Conservation (phyloP, 2,329 filamentous ascomycete species). For the Aspergillus brasiliensis region DNA sequence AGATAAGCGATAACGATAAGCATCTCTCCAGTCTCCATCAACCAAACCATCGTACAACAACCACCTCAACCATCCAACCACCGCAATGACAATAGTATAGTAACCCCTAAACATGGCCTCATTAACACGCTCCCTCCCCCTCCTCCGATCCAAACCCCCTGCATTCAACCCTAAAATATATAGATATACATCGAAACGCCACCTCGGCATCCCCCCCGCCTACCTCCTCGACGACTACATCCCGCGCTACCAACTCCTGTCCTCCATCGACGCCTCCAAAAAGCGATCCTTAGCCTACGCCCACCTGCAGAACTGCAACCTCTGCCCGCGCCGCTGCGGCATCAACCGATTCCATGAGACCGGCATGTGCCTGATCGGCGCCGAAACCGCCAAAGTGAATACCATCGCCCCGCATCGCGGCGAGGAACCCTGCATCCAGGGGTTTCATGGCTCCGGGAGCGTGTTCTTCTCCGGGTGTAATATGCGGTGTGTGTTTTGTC, state of each 20-base stretch:
- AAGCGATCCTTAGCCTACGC: constrained; percentile 75
- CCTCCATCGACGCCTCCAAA: constrained; percentile 67
- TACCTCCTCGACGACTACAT: constrained; percentile 76
- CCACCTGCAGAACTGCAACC: constrained; percentile 76
- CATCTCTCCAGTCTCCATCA: neutral
- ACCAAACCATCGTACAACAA: neutral
- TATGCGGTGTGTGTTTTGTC: constrained; percentile 71
- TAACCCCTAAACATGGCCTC: neutral
- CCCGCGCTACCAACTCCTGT: constrained; percentile 70
- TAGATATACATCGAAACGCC: constrained; percentile 27
- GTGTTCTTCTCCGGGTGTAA: constrained; percentile 83
- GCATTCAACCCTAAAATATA: too few relatives aligned
- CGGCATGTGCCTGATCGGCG: constrained; percentile 75
- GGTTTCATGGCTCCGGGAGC: constrained; percentile 75
- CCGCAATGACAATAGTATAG: too few relatives aligned
- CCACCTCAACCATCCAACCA: neutral
- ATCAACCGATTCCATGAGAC: constrained; percentile 81
- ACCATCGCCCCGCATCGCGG: constrained; percentile 85
- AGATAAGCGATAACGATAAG: constrained; percentile 19
- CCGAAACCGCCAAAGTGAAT: constrained; percentile 73
- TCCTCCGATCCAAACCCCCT: neutral
- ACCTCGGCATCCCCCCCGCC: constrained; percentile 58
- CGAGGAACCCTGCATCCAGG: constrained; percentile 81
- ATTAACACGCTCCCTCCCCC: neutral
- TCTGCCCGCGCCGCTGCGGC: constrained; percentile 75